Evolutionary conservation across 768 basidiomycete species (phyloP).

Genomic region (Fomitopsis pulvina): DNA sequence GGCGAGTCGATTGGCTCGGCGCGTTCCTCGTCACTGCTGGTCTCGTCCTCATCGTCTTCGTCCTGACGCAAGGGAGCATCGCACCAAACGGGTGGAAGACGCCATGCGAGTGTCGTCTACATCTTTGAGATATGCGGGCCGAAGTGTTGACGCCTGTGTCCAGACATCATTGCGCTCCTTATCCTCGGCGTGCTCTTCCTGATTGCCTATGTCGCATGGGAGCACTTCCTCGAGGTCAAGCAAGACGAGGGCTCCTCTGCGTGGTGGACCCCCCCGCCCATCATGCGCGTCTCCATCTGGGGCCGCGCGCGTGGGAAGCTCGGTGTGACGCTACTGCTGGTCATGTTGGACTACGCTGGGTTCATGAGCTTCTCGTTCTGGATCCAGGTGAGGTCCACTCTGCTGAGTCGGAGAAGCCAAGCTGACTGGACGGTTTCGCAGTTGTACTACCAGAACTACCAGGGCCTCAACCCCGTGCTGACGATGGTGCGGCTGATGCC

Average conservation of each 20-base stretch:
- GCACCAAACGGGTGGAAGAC: constrained; percentile 59
- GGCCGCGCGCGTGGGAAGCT: constrained; percentile 54
- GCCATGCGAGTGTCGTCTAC: constrained; percentile 33
- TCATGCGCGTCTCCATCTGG: constrained; percentile 63
- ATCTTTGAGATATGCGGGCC: constrained; percentile 15
- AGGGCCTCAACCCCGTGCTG: constrained; percentile 43
- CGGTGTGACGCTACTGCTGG: constrained; percentile 54
- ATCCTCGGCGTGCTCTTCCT: constrained; percentile 54
- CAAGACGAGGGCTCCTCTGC: constrained; percentile 10
- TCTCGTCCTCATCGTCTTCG: constrained; percentile 65
- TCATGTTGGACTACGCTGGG: constrained; percentile 55
- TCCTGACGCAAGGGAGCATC: constrained; percentile 59
- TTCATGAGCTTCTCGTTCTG: constrained; percentile 52
- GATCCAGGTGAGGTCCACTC: constrained; percentile 31
- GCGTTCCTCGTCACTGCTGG: constrained; percentile 59
- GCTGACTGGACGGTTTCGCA: constrained; percentile 19
- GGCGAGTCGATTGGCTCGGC: constrained; percentile 73
- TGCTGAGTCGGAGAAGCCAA: neutral
- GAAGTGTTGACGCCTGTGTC: constrained; percentile 4
- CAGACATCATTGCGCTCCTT: constrained; percentile 69
- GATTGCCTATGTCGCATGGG: constrained; percentile 56
- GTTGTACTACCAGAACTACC: constrained; percentile 70
- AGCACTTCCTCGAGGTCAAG: constrained; percentile 46
- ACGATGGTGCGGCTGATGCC: constrained; percentile 66
- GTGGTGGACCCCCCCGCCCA: constrained; percentile 45